A percentile compares a stretch with the other conserved stretches of the same genome.
Conservation (phyloP, 148 eudicot species). For the Chenopodium album region DNA sequence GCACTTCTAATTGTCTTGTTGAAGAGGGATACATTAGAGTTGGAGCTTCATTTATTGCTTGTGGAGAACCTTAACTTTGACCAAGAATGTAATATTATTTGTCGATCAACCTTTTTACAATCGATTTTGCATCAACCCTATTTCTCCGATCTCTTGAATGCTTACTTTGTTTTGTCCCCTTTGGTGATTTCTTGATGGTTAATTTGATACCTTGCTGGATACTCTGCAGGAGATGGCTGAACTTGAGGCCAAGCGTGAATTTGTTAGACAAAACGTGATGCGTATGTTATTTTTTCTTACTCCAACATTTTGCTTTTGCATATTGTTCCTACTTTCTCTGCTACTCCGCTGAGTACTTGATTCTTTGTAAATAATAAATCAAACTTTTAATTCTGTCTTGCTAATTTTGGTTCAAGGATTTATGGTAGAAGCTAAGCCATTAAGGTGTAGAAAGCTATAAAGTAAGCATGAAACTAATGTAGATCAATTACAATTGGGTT, state of each 20-base stretch:
- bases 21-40: neutral
- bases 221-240: conserved; percentile 78
- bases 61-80: neutral
- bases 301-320: conserved; percentile 7
- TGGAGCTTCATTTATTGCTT: neutral
- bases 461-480: neutral
- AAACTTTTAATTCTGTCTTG: neutral
- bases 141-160: neutral
- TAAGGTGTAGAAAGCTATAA: neutral
- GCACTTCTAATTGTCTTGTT: neutral
- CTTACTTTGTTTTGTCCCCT: neutral
- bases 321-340: neutral
- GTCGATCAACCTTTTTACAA: neutral
- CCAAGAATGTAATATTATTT: neutral
- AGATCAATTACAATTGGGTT: neutral
- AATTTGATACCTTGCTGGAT: conserved; percentile 23
- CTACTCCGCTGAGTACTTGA: neutral
- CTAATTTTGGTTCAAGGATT: neutral
- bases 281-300: conserved; percentile 51
- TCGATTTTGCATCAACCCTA: neutral
- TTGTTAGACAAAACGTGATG: conserved; percentile 72
- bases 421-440: neutral
- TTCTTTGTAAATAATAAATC: neutral
- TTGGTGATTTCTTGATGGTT: conserved; percentile 4
- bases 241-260: conserved; percentile 84